Evolutionary conservation across 257 asterid genomes (phyloP).

Genomic region (Solanum bulbocastanum): DNA sequence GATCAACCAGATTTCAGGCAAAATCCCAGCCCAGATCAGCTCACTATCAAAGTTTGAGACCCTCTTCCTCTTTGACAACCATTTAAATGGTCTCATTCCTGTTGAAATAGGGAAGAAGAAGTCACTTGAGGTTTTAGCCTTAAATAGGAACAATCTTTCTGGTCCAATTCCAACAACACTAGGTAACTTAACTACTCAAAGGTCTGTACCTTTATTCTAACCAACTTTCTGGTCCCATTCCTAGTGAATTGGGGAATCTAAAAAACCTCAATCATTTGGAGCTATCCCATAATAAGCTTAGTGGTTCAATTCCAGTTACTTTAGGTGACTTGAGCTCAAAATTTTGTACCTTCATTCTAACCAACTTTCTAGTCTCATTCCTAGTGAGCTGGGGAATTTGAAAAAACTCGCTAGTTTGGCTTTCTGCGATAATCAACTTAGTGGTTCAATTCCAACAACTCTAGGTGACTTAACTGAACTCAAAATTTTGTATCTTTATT

Average conservation of each 20-base stretch:
- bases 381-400: too few relatives aligned
- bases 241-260: not conserved
- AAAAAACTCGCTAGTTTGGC: too few relatives aligned
- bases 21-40: slow-evolving; percentile 2
- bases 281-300: too few relatives aligned
- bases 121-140: not conserved
- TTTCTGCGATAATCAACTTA: too few relatives aligned
- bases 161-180: not conserved
- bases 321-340: not conserved
- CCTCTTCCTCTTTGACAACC: not conserved
- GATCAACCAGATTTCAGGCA: not conserved
- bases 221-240: slow-evolving; percentile 5
- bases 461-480: not conserved
- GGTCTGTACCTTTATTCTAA: not conserved
- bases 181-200: not conserved
- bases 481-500: not conserved
- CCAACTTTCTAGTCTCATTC: too few relatives aligned
- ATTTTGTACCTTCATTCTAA: too few relatives aligned
- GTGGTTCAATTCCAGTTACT: not conserved
- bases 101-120: not conserved
- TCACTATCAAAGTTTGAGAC: not conserved
- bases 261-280: not conserved
- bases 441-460: not conserved
- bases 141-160: not conserved
- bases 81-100: not conserved